Base-by-base conservation (phyloP, 1,284 basidiomycete genomes). In the Ceratobasidium sp. region DNA sequence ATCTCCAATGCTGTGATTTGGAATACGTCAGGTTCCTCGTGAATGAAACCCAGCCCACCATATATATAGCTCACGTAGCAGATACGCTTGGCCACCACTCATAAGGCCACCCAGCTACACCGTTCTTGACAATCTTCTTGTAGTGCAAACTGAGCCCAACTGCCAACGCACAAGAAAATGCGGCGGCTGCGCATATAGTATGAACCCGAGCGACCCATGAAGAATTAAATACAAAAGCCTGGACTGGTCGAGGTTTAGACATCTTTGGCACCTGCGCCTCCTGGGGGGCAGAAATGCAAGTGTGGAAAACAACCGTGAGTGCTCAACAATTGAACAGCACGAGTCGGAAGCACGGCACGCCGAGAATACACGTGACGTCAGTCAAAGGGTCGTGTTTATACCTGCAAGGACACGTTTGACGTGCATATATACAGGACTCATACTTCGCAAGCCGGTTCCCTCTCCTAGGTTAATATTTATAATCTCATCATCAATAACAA, bases 11-110 rank as follows among this genome's bases (percentile, higher is more conserved):
- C 93, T 95, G 77, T 31, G 51, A 33, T 71, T 71, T 56, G 17
- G 23, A 31, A 15, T 39, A n/a, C n/a, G n/a, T n/a, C n/a, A n/a
- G n/a, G n/a, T n/a, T n/a, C n/a, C n/a, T n/a, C n/a, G n/a, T n/a
- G n/a, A n/a, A n/a, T n/a, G n/a, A 58, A 53, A 60, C 54, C 42
- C 78, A 33, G 60, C 33, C 45, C 51, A n/a, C 28, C n/a, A n/a
- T n/a, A n/a, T n/a, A n/a, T 42, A 13, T 42, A n/a, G 87, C 92
- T 81, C 82, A 94, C 92, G 95, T 95, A 10, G 96, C 94, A 35
- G 95, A 97, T 3, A 98, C 96, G 3, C 94, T 95, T 6, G 95
- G 96, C 81, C 94, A 96, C 93, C 93, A 97, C 82, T 97, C 96
- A 51, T 96, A 85, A 0, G 96, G 96, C 82, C 93, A 97, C 26